Conservation (phyloP, 1,139 yeast genomes). For the Suhomyces wounanorum region DNA sequence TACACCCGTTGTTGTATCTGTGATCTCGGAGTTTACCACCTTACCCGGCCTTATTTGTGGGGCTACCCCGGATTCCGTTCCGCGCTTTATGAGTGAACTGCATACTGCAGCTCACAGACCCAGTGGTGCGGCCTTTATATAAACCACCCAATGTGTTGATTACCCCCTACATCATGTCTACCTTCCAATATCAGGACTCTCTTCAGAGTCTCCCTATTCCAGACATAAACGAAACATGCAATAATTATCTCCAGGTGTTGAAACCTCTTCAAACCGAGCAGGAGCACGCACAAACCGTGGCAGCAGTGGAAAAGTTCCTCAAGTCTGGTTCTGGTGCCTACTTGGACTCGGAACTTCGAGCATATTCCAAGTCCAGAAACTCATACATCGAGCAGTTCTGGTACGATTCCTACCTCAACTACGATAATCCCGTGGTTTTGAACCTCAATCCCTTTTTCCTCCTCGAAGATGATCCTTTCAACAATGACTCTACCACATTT, state of each 20-base stretch:
- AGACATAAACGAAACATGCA: slow-evolving; percentile 62
- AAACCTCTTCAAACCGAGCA: slow-evolving; percentile 75
- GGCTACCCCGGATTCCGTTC: slow-evolving; percentile 11
- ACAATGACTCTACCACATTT: slow-evolving; percentile 52
- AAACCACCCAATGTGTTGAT: not conserved
- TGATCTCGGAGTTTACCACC: slow-evolving; percentile 10
- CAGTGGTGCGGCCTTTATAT: not conserved
- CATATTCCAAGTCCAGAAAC: slow-evolving; percentile 63
- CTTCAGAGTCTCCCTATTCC: slow-evolving; percentile 78
- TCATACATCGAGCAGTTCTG: slow-evolving; percentile 91
- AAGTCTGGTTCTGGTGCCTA: slow-evolving; percentile 57
- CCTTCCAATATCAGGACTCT: slow-evolving; percentile 59
- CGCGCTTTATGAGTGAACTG: not conserved
- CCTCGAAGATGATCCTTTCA: slow-evolving; percentile 88
- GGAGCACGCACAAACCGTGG: slow-evolving; percentile 63
- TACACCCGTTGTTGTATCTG: not conserved
- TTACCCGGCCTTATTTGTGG: slow-evolving; percentile 7
- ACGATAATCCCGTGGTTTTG: slow-evolving; percentile 86
- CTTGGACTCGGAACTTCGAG: slow-evolving; percentile 62
- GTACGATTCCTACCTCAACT: slow-evolving; percentile 85
- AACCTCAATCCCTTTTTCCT: slow-evolving; percentile 86
- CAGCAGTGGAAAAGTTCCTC: slow-evolving; percentile 62
- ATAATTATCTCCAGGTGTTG: slow-evolving; percentile 61
- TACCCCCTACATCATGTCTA: slow-evolving; percentile 37
- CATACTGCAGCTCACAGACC: not conserved